These are phyloP conservation scores for Dactylis glomerata DNA, from an alignment of 176 grass and related monocot genomes.

Conservation along the genomic window DNA sequence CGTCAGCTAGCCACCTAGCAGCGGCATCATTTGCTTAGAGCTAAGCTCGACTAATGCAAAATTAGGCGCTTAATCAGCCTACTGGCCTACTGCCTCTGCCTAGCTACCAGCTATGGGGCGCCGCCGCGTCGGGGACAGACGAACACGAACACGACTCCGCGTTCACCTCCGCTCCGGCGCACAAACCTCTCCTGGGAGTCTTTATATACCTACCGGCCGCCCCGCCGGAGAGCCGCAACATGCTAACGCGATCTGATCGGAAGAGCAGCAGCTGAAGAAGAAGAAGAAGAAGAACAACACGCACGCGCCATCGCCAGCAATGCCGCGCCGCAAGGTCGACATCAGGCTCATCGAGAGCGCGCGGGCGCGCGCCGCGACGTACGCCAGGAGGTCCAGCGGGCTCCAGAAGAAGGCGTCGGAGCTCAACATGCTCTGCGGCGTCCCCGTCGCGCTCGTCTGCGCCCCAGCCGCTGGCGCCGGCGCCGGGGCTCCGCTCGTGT, in stretches of 20 bases:
- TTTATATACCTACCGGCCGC: not conserved
- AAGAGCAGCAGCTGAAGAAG: not conserved
- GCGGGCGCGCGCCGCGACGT: not conserved
- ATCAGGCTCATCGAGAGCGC: not conserved
- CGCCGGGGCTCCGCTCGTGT: not conserved
- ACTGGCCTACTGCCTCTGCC: not conserved
- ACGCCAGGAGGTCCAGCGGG: not conserved
- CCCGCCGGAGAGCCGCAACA: not conserved
- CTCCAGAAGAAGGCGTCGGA: slow-evolving; percentile 16
- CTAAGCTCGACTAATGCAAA: not conserved
- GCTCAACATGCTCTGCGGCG: slow-evolving; percentile 24
- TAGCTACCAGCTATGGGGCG: not conserved
- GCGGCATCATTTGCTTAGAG: not conserved
- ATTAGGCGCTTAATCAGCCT: not conserved
- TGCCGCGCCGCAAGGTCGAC: not conserved
- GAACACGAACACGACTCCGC: not conserved
- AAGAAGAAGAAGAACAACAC: too few species aligned
- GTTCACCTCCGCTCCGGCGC: too few species aligned
- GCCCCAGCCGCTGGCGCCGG: not conserved
- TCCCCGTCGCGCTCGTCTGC: slow-evolving; percentile 33
- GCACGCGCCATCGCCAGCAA: not conserved
- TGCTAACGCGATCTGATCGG: not conserved
- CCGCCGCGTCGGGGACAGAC: not conserved
- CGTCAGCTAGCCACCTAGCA: not conserved
- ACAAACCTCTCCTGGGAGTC: too few species aligned